Conservation (phyloP, 306 rosid genomes). For the Sesbania bispinosa region DNA sequence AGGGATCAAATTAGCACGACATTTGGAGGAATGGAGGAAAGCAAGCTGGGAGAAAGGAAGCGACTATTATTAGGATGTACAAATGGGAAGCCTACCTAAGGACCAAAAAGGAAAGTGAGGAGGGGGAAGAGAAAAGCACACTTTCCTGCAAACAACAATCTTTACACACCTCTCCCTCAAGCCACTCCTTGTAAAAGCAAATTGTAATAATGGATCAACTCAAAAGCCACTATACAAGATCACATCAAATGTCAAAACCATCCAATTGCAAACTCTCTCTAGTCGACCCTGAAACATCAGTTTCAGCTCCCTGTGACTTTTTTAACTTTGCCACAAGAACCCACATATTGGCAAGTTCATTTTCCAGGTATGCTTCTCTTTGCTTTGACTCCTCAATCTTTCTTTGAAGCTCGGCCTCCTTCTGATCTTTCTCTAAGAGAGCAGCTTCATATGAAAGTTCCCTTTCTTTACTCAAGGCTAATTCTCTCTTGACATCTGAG, state of each 20-base stretch:
- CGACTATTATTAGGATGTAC: constrained; percentile 30
- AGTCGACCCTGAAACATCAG: constrained; percentile 59
- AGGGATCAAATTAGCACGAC: constrained; percentile 1
- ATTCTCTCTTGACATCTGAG: constrained; percentile 70
- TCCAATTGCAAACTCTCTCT: constrained; percentile 42
- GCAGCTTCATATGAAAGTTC: constrained; percentile 76
- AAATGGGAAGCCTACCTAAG: constrained; percentile 24
- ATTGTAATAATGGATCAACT: constrained; percentile 28
- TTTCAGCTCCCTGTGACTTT: constrained; percentile 70
- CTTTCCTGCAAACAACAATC: constrained; percentile 28
- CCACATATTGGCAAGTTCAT: constrained; percentile 99
- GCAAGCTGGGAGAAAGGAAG: constrained; percentile 17
- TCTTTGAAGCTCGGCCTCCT: constrained; percentile 73
- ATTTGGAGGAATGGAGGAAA: background rate
- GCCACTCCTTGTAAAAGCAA: constrained; percentile 43
- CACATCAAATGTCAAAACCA: constrained; percentile 50
- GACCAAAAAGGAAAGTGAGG: constrained; percentile 22
- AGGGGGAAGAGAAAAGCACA: constrained; percentile 33
- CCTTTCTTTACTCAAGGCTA: constrained; percentile 77
- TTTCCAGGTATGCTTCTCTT: constrained; percentile 88
- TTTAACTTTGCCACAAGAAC: constrained; percentile 92
- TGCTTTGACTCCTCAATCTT: constrained; percentile 92
- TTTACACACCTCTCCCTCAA: constrained; percentile 45
- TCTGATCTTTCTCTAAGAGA: constrained; percentile 67
- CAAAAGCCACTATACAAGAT: constrained; percentile 41